These are phyloP conservation scores for Gyromitra esculenta DNA, from an alignment of 2,329 filamentous ascomycete genomes.

Conservation along the genomic window DNA sequence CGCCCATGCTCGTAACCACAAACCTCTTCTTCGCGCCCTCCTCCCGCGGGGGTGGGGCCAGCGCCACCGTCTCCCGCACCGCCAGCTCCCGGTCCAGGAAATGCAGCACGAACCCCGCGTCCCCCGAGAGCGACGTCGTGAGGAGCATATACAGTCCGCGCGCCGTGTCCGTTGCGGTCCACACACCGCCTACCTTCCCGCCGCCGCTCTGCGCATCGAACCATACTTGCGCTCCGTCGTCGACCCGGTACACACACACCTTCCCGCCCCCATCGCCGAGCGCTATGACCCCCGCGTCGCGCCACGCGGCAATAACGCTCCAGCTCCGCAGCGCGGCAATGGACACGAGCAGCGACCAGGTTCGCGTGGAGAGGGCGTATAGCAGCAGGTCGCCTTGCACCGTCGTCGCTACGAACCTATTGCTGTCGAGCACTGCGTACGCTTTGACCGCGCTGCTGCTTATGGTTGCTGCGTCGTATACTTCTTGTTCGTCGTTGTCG, in stretches of 20 bases:
- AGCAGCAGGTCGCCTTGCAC: slow-evolving; percentile 69
- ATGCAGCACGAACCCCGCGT: not conserved
- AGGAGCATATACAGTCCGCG: not conserved
- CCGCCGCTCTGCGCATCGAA: slow-evolving; percentile 32
- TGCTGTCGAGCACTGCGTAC: slow-evolving; percentile 68
- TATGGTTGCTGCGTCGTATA: slow-evolving; percentile 9
- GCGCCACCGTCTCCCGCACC: not conserved
- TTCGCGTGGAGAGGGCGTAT: slow-evolving; percentile 51
- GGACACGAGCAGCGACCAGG: slow-evolving; percentile 38
- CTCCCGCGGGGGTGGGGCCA: slow-evolving; percentile 6
- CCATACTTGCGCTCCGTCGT: slow-evolving; percentile 32
- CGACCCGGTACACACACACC: slow-evolving; percentile 44
- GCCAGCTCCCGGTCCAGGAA: slow-evolving; percentile 7
- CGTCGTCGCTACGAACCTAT: slow-evolving; percentile 69
- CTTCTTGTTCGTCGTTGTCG: not conserved
- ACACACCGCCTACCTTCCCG: slow-evolving; percentile 51
- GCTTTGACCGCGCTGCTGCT: slow-evolving; percentile 66
- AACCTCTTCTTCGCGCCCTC: slow-evolving; percentile 60
- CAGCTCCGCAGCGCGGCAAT: slow-evolving; percentile 40
- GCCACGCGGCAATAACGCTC: slow-evolving; percentile 49
- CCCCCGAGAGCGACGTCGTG: slow-evolving; percentile 47
- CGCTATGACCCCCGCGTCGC: slow-evolving; percentile 45
- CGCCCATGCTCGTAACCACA: slow-evolving; percentile 64
- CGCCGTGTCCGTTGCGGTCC: slow-evolving; percentile 20
- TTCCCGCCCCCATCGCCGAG: slow-evolving; percentile 44